Evolutionary conservation across 495 filamentous ascomycete genomes (phyloP).

Genomic region (Penicillium herquei): DNA sequence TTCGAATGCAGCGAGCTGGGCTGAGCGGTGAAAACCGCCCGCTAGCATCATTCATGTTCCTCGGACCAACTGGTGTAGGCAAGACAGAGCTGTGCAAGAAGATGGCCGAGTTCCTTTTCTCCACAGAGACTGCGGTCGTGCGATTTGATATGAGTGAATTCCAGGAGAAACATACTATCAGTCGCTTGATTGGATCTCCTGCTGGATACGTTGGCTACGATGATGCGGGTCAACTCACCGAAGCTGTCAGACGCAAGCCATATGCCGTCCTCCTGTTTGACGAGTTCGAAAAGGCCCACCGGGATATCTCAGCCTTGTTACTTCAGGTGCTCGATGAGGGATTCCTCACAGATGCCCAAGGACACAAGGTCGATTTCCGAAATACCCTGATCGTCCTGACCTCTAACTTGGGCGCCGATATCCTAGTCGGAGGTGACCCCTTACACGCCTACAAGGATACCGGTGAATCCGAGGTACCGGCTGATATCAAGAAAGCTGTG

Average conservation of each 20-base stretch:
- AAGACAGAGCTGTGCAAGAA: constrained; percentile 98
- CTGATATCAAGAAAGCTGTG: constrained; percentile 69
- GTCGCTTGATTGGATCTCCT: constrained; percentile 85
- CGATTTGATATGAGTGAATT: constrained; percentile 98
- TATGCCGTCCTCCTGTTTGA: constrained; percentile 95
- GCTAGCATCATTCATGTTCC: constrained; percentile 93
- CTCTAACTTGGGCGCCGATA: constrained; percentile 73
- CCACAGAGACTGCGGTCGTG: constrained; percentile 83
- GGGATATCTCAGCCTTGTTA: constrained; percentile 90
- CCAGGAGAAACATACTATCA: constrained; percentile 95
- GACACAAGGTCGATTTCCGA: constrained; percentile 92
- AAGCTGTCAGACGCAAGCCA: constrained; percentile 91
- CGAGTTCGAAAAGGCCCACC: constrained; percentile 96
- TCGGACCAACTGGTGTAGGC: constrained; percentile 93
- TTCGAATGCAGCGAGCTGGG: constrained; percentile 90
- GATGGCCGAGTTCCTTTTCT: constrained; percentile 89
- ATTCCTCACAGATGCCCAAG: constrained; percentile 91
- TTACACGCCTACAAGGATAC: constrained; percentile 50
- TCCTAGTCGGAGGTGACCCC: constrained; percentile 46
- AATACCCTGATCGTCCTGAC: constrained; percentile 96
- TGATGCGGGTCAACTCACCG: constrained; percentile 93
- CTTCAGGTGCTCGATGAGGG: constrained; percentile 96
- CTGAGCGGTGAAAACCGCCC: constrained; percentile 89
- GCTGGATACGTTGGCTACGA: constrained; percentile 97
- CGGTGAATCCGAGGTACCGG: constrained; percentile 61